Percentiles rank a stretch among this genome's conserved stretches.
phyloP scores from a whole-genome alignment of 202 grass and related monocot genomes.

The Carex arenaria region DNA sequence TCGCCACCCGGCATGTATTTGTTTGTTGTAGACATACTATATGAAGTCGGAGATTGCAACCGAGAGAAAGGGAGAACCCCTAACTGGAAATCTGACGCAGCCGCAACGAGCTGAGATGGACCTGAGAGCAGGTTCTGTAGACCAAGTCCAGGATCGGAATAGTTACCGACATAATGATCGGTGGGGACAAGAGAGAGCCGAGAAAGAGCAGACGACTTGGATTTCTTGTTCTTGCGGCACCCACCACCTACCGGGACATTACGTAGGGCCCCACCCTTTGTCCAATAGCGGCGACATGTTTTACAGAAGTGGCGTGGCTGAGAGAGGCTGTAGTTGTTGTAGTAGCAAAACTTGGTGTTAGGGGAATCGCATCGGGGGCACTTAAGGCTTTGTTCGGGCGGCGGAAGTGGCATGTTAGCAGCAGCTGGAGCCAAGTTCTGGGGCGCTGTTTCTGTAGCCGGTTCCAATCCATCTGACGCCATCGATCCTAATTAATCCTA shows the following conservation, averaged over 20 bases:
- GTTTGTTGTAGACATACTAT: slow-evolving; percentile 15
- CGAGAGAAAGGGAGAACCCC: slow-evolving; percentile 40
- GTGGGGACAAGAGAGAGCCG: slow-evolving; percentile 30
- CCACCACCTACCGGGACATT: slow-evolving; percentile 93
- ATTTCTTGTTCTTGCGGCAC: slow-evolving; percentile 94
- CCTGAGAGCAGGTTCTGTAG: background rate
- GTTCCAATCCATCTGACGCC: slow-evolving; percentile 18
- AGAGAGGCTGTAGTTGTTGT: slow-evolving; percentile 95
- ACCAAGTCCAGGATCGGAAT: slow-evolving; percentile 13
- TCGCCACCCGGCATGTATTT: slow-evolving; percentile 56
- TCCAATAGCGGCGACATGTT: slow-evolving; percentile 93
- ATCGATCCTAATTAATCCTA: background rate
- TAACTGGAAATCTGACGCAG: slow-evolving; percentile 40
- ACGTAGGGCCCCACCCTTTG: slow-evolving; percentile 90
- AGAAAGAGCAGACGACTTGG: slow-evolving; percentile 30
- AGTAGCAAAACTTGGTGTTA: slow-evolving; percentile 99
- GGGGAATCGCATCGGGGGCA: slow-evolving; percentile 95
- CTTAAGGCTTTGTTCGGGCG: slow-evolving; percentile 48
- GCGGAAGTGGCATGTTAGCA: slow-evolving; percentile 19
- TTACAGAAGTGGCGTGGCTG: slow-evolving; percentile 98
- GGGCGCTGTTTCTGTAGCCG: slow-evolving; percentile 6
- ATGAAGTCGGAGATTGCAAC: slow-evolving; percentile 30
- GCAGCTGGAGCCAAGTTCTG: background rate
- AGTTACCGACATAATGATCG: slow-evolving; percentile 27
- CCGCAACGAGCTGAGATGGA: slow-evolving; percentile 21